These are phyloP conservation scores for Vigna radiata DNA, from an alignment of 306 rosid species.

Conservation along the genomic window DNA sequence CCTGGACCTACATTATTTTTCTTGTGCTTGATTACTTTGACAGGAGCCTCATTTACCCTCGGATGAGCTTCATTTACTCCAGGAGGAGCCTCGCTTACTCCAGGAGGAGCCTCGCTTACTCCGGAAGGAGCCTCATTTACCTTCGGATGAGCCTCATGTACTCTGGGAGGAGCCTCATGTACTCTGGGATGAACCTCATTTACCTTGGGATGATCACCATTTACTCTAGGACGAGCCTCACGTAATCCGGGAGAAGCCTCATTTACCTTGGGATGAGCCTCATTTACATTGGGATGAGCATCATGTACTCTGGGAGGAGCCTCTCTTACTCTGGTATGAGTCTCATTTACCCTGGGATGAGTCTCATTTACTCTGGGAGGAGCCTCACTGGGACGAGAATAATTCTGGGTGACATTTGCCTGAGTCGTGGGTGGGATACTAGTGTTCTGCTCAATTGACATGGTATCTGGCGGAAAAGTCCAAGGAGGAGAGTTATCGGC, in stretches of 20 bases:
- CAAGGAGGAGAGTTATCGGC: slow-evolving; percentile 69
- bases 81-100: slow-evolving; percentile 37
- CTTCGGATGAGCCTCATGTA: slow-evolving; percentile 42
- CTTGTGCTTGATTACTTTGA: slow-evolving; percentile 39
- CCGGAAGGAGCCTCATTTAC: slow-evolving; percentile 25
- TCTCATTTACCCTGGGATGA: slow-evolving; percentile 29
- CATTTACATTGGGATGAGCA: slow-evolving; percentile 7
- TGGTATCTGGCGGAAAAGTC: slow-evolving; percentile 62
- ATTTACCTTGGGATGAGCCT: slow-evolving; percentile 41
- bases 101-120: slow-evolving; percentile 1
- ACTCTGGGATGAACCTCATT: not conserved
- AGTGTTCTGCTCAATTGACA: slow-evolving; percentile 54
- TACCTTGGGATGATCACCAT: not conserved
- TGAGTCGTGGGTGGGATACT: slow-evolving; percentile 61
- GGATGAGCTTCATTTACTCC: slow-evolving; percentile 1
- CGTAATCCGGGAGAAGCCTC: not conserved
- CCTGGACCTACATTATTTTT: slow-evolving; percentile 62
- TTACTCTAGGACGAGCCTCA: slow-evolving; percentile 39
- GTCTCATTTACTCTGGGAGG: slow-evolving; percentile 25
- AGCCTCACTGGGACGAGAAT: slow-evolving; percentile 43
- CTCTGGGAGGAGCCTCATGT: slow-evolving; percentile 44
- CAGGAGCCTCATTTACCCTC: slow-evolving; percentile 34
- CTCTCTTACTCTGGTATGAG: not conserved
- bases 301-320: slow-evolving; percentile 3
- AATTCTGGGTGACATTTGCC: slow-evolving; percentile 68